Percentiles rank a stretch among this genome's conserved stretches.
phyloP scores from a whole-genome alignment of 2,329 filamentous ascomycete genomes.

The Botryosphaeria dothidea region DNA sequence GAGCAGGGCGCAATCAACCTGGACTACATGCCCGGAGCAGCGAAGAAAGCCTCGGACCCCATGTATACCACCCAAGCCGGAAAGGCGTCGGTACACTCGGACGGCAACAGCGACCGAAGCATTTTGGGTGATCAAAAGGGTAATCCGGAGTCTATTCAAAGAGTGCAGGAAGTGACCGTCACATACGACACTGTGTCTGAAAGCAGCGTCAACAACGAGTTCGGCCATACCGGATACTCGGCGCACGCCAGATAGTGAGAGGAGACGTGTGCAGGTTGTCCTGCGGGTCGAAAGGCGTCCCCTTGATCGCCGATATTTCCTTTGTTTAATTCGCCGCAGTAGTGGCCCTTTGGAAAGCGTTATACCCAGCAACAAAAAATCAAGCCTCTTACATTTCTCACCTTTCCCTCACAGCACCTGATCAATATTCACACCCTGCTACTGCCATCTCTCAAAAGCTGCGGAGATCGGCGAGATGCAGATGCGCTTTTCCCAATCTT shows the following conservation, averaged over 20 bases:
- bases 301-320: background rate
- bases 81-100: background rate
- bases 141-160: conserved; percentile 12
- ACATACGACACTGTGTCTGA: conserved; percentile 15
- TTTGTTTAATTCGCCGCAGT: background rate
- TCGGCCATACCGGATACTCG: background rate
- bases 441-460: no score
- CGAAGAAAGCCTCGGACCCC: background rate
- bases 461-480: no score
- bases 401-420: no score
- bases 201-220: background rate
- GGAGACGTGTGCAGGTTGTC: background rate
- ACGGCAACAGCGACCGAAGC: conserved; percentile 22
- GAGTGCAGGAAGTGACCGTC: conserved; percentile 18
- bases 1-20: background rate
- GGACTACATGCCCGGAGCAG: conserved; percentile 13
- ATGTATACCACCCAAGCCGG: background rate
- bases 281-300: no score
- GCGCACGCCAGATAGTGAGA: background rate
- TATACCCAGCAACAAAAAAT: background rate
- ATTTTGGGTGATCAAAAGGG: conserved; percentile 19
- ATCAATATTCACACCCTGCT: no score
- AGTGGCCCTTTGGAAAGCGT: background rate
- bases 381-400: no score
- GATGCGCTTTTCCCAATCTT: no score